Percentiles rank a stretch among this genome's conserved stretches.
Evolutionary conservation across 1,284 basidiomycete species (phyloP).

Genomic region (Anthracocystis setariae): DNA sequence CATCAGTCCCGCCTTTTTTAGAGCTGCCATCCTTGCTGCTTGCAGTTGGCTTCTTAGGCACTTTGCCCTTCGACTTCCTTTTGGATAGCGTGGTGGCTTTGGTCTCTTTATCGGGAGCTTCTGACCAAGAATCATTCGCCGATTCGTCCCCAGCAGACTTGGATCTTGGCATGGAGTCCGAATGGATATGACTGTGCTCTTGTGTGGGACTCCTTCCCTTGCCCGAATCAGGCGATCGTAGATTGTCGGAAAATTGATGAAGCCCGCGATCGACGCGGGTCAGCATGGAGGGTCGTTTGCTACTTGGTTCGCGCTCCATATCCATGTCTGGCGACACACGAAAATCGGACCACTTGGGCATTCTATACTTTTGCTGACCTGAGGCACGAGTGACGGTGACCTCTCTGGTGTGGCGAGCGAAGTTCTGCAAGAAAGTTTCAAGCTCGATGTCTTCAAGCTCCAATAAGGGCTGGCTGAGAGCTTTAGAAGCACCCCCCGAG

Average conservation of each 20-base stretch:
- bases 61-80: constrained; percentile 30
- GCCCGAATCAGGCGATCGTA: background rate
- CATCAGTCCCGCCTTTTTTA: constrained; percentile 2
- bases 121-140: constrained; percentile 2
- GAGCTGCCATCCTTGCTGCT: background rate
- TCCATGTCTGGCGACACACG: constrained; percentile 54
- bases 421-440: constrained; percentile 63
- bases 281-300: constrained; percentile 51
- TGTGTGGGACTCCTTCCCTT: background rate
- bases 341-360: constrained; percentile 67
- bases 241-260: constrained; percentile 40
- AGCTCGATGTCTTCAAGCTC: constrained; percentile 66
- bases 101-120: constrained; percentile 2
- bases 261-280: constrained; percentile 63
- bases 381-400: constrained; percentile 53
- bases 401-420: constrained; percentile 63
- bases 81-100: constrained; percentile 9
- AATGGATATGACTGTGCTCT: constrained; percentile 8
- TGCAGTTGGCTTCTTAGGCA: constrained; percentile 14
- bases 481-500: constrained; percentile 54
- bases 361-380: constrained; percentile 46
- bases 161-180: background rate
- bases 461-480: constrained; percentile 56
- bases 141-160: constrained; percentile 9
- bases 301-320: constrained; percentile 18